These are phyloP conservation scores for Saturnispora sanitii DNA, from an alignment of 805 yeast species.

Conservation along the genomic window DNA sequence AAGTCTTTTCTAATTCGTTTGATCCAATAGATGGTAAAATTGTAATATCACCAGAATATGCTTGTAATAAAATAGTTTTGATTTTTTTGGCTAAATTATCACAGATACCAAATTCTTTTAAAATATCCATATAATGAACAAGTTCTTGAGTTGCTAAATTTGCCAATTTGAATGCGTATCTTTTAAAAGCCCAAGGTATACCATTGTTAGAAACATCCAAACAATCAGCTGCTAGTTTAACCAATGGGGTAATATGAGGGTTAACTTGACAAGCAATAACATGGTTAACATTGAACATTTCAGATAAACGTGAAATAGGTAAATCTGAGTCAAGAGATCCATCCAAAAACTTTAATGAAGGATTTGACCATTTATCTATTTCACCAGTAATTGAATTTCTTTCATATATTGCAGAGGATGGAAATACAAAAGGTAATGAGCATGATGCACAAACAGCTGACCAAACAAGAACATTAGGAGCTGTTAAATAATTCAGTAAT, in stretches of 20 bases:
- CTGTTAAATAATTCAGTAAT: constrained; percentile 66
- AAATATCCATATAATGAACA: constrained; percentile 64
- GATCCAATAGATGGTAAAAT: constrained; percentile 69
- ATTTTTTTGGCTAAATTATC: constrained; percentile 64
- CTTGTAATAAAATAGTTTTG: constrained; percentile 70
- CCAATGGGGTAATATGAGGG: constrained; percentile 87
- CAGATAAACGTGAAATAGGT: constrained; percentile 82
- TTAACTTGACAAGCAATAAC: constrained; percentile 97
- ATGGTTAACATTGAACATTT: constrained; percentile 96
- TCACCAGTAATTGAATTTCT: constrained; percentile 66
- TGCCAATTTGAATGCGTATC: constrained; percentile 41
- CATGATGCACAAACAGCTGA: constrained; percentile 92
- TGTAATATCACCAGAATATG: constrained; percentile 89
- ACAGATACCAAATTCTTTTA: constrained; percentile 67
- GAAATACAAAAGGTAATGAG: constrained; percentile 85
- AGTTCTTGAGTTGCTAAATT: constrained; percentile 56
- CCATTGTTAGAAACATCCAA: constrained; percentile 33
- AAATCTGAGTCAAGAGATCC: constrained; percentile 94
- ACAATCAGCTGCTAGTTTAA: constrained; percentile 56
- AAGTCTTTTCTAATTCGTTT: constrained; percentile 48
- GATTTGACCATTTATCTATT: constrained; percentile 73
- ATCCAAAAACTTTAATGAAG: constrained; percentile 74
- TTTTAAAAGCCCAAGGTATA: constrained; percentile 42
- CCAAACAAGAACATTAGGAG: constrained; percentile 77
- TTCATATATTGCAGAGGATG: constrained; percentile 77